Percentiles rank a stretch among this genome's conserved stretches.
Conservation (phyloP, 257 asterid genomes). For the Nicotiana obtusifolia region DNA sequence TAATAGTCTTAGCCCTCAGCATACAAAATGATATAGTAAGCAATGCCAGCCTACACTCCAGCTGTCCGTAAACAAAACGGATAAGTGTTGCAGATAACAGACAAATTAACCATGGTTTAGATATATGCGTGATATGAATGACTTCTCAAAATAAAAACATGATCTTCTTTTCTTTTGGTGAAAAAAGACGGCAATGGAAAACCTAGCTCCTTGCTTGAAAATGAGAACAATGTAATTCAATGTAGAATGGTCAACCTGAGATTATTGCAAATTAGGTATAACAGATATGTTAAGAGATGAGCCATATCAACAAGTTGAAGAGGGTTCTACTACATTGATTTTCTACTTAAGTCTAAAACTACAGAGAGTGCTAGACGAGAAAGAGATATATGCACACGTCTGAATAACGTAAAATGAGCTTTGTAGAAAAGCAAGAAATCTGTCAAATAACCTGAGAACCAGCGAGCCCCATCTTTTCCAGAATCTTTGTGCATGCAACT, state of each 20-base stretch:
- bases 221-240: neutral
- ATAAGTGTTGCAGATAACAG: neutral
- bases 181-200: neutral
- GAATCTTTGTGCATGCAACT: conserved; percentile 73
- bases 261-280: neutral
- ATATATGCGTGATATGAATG: neutral
- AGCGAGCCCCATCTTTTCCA: conserved; percentile 77
- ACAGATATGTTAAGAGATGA: conserved; percentile 3
- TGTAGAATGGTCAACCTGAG: neutral
- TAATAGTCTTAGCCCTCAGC: neutral
- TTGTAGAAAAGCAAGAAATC: neutral
- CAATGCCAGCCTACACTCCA: neutral
- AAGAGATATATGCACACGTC: neutral
- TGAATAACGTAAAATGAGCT: neutral
- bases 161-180: neutral
- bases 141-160: neutral
- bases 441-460: conserved; percentile 81
- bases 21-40: neutral
- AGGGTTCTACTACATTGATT: neutral
- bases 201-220: neutral
- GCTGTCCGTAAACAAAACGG: neutral
- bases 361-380: neutral
- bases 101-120: conserved; percentile 1
- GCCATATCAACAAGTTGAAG: conserved; percentile 1
- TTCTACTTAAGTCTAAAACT: neutral